Conservation (phyloP, 192 early-diverging fungal species). For the Linderina pennispora region DNA sequence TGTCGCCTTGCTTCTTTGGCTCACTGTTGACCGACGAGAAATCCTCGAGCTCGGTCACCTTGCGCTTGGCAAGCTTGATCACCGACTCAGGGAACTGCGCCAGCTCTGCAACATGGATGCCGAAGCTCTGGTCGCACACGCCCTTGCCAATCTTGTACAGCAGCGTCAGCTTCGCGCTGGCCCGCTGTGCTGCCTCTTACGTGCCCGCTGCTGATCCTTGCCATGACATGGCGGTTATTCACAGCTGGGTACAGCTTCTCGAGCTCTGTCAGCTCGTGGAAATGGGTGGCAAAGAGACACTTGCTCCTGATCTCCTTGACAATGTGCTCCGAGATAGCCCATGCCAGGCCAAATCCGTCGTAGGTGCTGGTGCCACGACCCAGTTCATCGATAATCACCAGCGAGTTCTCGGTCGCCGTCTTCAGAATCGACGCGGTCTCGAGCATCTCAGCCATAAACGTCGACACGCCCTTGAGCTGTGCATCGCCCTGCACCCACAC, state of each 20-base stretch:
- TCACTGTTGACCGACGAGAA: conserved; percentile 42
- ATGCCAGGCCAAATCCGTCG: conserved; percentile 97
- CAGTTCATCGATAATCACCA: conserved; percentile 94
- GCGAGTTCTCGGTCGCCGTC: conserved; percentile 72
- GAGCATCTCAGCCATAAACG: conserved; percentile 95
- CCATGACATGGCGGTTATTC: conserved; percentile 86
- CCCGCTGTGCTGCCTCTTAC: conserved; percentile 11
- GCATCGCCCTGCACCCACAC: conserved; percentile 94
- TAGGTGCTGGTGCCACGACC: conserved; percentile 97
- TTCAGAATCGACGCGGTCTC: conserved; percentile 90
- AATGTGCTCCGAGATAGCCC: conserved; percentile 84
- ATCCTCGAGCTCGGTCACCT: conserved; percentile 84
- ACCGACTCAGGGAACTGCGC: conserved; percentile 84
- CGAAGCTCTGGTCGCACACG: conserved; percentile 94
- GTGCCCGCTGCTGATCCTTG: conserved; percentile 32
- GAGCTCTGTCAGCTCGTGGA: conserved; percentile 92
- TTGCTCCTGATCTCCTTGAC: conserved; percentile 63
- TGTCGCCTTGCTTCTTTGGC: conserved; percentile 12
- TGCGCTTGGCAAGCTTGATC: conserved; percentile 76
- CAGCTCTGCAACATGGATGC: conserved; percentile 95
- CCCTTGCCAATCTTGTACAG: conserved; percentile 81
- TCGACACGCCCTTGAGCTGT: conserved; percentile 88
- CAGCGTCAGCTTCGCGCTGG: conserved; percentile 68
- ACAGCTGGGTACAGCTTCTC: conserved; percentile 64
- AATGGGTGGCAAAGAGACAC: conserved; percentile 94